Conservation (phyloP, 192 early-diverging fungal genomes). For the Chytriomyces confervae region DNA sequence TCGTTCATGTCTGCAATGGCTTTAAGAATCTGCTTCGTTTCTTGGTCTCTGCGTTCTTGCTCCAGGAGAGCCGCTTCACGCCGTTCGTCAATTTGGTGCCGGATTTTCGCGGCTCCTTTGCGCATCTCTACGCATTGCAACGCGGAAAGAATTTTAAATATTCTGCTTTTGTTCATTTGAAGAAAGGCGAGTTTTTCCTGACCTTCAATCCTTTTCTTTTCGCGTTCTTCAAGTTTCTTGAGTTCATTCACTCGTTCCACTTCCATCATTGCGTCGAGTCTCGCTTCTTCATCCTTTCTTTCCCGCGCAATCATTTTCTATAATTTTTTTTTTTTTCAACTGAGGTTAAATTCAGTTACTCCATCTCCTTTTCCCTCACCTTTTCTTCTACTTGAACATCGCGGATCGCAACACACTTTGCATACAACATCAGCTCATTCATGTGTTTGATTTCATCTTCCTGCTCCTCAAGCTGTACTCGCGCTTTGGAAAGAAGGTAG, state of each 20-base stretch:
- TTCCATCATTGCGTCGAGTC: conserved; percentile 67
- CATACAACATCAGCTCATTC: conserved; percentile 70
- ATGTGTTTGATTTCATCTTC: conserved; percentile 72
- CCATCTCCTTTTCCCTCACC: conserved; percentile 34
- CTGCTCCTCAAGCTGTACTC: conserved; percentile 68
- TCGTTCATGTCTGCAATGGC: conserved; percentile 53
- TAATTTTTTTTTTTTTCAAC: not conserved
- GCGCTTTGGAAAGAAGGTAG: conserved; percentile 63
- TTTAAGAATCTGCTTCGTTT: conserved; percentile 62
- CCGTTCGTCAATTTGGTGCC: conserved; percentile 61
- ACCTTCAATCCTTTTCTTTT: conserved; percentile 54
- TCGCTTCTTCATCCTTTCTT: conserved; percentile 55
- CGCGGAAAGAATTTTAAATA: conserved; percentile 1
- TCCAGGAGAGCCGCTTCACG: conserved; percentile 61
- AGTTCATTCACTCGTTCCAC: conserved; percentile 57
- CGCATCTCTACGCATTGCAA: conserved; percentile 47
- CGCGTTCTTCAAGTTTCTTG: conserved; percentile 57
- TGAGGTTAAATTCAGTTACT: not conserved
- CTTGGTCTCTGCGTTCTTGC: conserved; percentile 62
- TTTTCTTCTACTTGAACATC: conserved; percentile 67
- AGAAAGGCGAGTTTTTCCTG: too few species aligned
- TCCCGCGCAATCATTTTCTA: conserved; percentile 59
- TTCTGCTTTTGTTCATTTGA: not conserved
- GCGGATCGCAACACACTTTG: conserved; percentile 68
- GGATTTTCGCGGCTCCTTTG: conserved; percentile 60